Evolutionary conservation across 202 grass and related monocot species (phyloP).

Genomic region (Zoysia matrella): DNA sequence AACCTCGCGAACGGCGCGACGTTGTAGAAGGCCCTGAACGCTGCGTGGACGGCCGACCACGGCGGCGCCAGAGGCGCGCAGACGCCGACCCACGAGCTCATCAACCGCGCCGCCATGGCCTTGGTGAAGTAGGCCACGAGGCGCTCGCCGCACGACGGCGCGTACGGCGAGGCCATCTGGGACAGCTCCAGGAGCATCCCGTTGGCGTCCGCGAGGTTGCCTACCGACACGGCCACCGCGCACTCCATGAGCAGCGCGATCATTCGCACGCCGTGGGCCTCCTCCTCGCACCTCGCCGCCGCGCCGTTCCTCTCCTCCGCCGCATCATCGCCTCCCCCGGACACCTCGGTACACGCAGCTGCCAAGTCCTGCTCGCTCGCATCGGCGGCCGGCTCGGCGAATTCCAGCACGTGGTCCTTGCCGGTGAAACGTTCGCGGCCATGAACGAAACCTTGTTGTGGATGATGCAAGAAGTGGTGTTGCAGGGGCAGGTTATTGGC

Average conservation of each 20-base stretch:
- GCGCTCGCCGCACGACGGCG: conserved; percentile 61
- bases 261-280: conserved; percentile 52
- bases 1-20: conserved; percentile 56
- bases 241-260: conserved; percentile 66
- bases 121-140: conserved; percentile 69
- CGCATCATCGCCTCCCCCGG: not conserved
- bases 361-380: conserved; percentile 1
- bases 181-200: conserved; percentile 59
- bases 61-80: conserved; percentile 24
- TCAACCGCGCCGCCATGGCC: conserved; percentile 57
- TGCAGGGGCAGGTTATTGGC: conserved; percentile 9
- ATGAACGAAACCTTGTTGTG: conserved; percentile 8
- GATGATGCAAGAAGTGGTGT: conserved; percentile 41
- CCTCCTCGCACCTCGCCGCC: not conserved
- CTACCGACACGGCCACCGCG: conserved; percentile 64
- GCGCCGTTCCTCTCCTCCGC: not conserved
- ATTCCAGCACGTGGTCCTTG: conserved; percentile 10
- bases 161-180: conserved; percentile 64
- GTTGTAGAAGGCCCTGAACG: conserved; percentile 74
- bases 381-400: conserved; percentile 22
- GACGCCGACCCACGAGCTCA: conserved; percentile 64
- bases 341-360: not conserved
- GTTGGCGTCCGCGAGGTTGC: conserved; percentile 68
- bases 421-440: not conserved
- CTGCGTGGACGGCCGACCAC: conserved; percentile 43